These are phyloP conservation scores for Cladorrhinum samala DNA, from an alignment of 495 filamentous ascomycete species.

Conservation along the genomic window DNA sequence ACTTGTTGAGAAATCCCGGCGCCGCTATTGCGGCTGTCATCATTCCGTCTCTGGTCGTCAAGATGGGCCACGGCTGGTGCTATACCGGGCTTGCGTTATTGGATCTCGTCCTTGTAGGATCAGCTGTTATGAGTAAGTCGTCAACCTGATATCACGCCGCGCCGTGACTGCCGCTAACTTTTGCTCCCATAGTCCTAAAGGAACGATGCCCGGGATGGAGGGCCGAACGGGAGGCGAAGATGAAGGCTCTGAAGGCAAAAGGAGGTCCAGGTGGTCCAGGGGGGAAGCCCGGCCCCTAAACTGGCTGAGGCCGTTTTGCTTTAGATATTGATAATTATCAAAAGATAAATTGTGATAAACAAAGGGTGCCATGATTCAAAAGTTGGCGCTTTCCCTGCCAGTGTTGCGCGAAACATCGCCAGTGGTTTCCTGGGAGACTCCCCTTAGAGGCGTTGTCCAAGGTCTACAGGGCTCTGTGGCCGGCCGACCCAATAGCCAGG, in stretches of 20 bases:
- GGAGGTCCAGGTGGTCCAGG: background rate
- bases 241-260: background rate
- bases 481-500: too few species aligned
- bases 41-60: slow-evolving; percentile 5
- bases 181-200: background rate
- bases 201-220: slow-evolving; percentile 6
- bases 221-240: slow-evolving; percentile 1
- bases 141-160: background rate
- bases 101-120: slow-evolving; percentile 4
- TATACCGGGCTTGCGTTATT: slow-evolving; percentile 6
- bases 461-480: too few species aligned
- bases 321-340: background rate
- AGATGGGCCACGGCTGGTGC: slow-evolving; percentile 12
- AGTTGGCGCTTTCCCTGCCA: too few species aligned
- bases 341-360: background rate
- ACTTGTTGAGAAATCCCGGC: slow-evolving; percentile 11
- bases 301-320: background rate
- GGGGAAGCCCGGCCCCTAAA: background rate
- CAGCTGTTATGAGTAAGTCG: slow-evolving; percentile 7
- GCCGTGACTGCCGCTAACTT: background rate
- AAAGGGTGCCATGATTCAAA: too few species aligned
- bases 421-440: too few species aligned
- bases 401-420: too few species aligned
- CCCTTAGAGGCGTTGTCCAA: too few species aligned
- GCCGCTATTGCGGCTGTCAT: slow-evolving; percentile 7